Evolutionary conservation across 169 alveolate genomes (phyloP).

Genomic region (Cryptosporidium sp.): DNA sequence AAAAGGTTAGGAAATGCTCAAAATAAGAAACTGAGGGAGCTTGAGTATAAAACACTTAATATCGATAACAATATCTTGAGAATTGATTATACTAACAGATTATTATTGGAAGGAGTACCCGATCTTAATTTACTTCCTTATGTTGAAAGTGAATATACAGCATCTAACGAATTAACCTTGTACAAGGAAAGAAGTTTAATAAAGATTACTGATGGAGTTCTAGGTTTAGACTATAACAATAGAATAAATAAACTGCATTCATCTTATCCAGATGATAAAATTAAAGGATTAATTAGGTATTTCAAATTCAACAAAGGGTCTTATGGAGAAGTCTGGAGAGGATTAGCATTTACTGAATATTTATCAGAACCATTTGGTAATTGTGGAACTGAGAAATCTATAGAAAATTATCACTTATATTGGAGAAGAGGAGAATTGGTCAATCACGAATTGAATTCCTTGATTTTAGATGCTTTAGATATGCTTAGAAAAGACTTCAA

Average conservation of each 20-base stretch:
- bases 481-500: conserved; percentile 12
- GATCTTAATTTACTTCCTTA: conserved; percentile 11
- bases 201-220: neutral
- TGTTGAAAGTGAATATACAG: neutral
- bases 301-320: conserved; percentile 61
- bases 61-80: conserved; percentile 1
- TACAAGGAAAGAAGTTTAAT: conserved; percentile 46
- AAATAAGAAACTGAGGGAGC: neutral
- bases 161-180: conserved; percentile 30
- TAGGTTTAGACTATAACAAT: neutral
- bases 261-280: neutral
- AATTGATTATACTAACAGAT: conserved; percentile 24
- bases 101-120: conserved; percentile 11
- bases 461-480: conserved; percentile 38
- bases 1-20: neutral
- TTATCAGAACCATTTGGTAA: conserved; percentile 38
- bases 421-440: conserved; percentile 70
- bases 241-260: neutral
- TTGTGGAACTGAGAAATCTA: conserved; percentile 4
- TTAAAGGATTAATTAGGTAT: conserved; percentile 40
- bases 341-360: conserved; percentile 63
- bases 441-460: conserved; percentile 31
- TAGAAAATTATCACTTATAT: neutral
- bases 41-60: neutral
- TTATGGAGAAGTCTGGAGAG: conserved; percentile 74